These are phyloP conservation scores for Phytophthora boehmeriae DNA, from an alignment of 352 stramenopile genomes.

Conservation along the genomic window DNA sequence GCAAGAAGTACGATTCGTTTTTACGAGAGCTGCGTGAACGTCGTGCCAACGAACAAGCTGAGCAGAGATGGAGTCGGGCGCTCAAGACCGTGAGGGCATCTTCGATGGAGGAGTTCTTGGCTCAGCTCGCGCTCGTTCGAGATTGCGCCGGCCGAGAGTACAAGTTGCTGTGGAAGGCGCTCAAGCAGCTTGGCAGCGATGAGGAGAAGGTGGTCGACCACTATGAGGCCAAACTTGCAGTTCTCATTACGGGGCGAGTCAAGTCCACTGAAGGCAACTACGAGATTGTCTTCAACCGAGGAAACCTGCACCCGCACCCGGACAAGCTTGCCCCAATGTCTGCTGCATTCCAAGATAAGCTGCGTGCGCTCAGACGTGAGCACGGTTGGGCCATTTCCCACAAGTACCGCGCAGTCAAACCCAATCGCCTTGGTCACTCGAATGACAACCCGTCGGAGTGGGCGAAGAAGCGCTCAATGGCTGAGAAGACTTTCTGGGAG, in stretches of 20 bases:
- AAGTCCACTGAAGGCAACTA: conserved; percentile 18
- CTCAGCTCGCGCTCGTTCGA: conserved; percentile 21
- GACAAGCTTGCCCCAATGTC: conserved; percentile 49
- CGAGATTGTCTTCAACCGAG: conserved; percentile 65
- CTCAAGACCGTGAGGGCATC: conserved; percentile 34
- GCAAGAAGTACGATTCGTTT: conserved; percentile 59
- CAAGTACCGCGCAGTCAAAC: conserved; percentile 46
- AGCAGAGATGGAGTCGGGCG: conserved; percentile 47
- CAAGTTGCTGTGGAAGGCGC: conserved; percentile 56
- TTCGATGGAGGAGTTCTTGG: conserved; percentile 40
- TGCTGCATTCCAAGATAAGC: conserved; percentile 36
- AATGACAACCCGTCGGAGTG: conserved; percentile 55
- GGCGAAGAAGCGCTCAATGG: conserved; percentile 41
- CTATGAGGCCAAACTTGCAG: conserved; percentile 58
- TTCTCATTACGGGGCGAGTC: conserved; percentile 54
- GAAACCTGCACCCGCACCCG: conserved; percentile 63
- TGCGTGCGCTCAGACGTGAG: conserved; percentile 36
- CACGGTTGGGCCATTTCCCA: conserved; percentile 44
- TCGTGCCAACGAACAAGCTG: conserved; percentile 36
- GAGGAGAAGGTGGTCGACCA: conserved; percentile 31
- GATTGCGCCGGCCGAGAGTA: conserved; percentile 42
- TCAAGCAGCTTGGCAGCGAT: conserved; percentile 32
- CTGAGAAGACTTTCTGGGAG: conserved; percentile 44
- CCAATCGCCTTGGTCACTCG: conserved; percentile 46
- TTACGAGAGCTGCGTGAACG: conserved; percentile 46